Evolutionary conservation across 2,329 filamentous ascomycete genomes (phyloP), one percentile per base, ranked within the genome.

Genomic region (Ascochyta fabae): DNA sequence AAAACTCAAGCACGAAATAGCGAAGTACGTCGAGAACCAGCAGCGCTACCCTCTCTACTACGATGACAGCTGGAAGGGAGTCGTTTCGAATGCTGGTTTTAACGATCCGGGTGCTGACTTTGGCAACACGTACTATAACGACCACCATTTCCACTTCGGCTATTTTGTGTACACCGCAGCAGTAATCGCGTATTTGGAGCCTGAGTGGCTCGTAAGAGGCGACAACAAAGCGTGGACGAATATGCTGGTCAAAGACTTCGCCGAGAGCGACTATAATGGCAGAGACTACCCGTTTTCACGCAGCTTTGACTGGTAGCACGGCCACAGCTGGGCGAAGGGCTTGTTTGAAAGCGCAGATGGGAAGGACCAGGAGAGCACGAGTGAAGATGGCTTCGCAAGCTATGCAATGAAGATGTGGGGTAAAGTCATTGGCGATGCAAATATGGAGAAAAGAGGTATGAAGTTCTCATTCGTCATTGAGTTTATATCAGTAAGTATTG

Each of bases 351-450:
- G 84, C 34, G 80, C 79, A 51, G 89, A 94, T 72, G 90, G 91
- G 58, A 93, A 93, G 77, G 86, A 94, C 72, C 84, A 93, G 77
- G 95, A 98, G 74, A 95, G 91, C 27, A 91, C 89, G 41, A 94
- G 91, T 0, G 94, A 98, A 77, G 95, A 98, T 75, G 86, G 87
- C 60, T 92, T 97, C 86, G 88, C 90, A 56, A 86, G 87, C 6
- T 96, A 95, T 74, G 91, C 89, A 0, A 77, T 97, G 69, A 96
- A 96, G 81, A 91, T 98, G 88, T 98, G 95, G 95, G 95, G 93
- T 4, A 83, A 82, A 31, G 88, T 89, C 3, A 87, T 83, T 60
- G 87, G 88, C n/a, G 88, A 98, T 75, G 76, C 76, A 5, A 87
- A 88, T 63, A 88, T 97, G 84, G 91, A 94, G 74, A 88, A 89